Conservation (phyloP, 176 grass and related monocot species). For the Dactylis glomerata region DNA sequence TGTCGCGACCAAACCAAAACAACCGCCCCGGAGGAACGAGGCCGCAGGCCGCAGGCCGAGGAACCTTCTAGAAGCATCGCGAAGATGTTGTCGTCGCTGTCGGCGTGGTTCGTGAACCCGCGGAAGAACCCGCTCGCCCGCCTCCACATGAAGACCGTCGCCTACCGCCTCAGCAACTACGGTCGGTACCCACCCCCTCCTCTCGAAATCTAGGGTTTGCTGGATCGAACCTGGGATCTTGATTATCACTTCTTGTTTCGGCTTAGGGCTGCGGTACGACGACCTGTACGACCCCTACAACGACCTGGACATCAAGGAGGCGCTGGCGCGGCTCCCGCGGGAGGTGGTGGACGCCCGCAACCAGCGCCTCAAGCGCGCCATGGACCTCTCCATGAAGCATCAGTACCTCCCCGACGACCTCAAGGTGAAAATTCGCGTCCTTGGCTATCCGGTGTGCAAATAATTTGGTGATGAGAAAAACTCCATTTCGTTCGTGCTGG, state of each 20-base stretch:
- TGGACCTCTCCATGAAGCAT: constrained; percentile 95
- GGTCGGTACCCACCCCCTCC: constrained; percentile 17
- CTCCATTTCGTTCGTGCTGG: not conserved
- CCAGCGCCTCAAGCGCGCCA: constrained; percentile 82
- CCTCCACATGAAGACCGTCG: constrained; percentile 59
- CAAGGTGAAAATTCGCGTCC: constrained; percentile 30
- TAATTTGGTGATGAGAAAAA: not conserved
- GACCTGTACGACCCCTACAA: constrained; percentile 77
- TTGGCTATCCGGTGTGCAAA: not conserved
- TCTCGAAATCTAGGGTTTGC: constrained; percentile 8
- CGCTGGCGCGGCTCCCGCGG: constrained; percentile 63
- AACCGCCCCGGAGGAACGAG: not conserved
- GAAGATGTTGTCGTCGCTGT: constrained; percentile 32
- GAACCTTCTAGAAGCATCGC: constrained; percentile 13
- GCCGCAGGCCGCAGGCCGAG: not conserved
- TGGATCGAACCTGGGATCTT: not conserved
- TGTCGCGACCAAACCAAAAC: not conserved
- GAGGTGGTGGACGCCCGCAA: constrained; percentile 85
- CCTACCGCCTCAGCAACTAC: constrained; percentile 74
- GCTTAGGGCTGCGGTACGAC: constrained; percentile 66
- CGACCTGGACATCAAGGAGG: constrained; percentile 93
- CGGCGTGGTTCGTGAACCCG: constrained; percentile 69
- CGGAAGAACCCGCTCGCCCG: constrained; percentile 65
- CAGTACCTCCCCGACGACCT: constrained; percentile 67
- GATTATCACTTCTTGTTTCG: not conserved